Base-by-base conservation (phyloP, 2,329 filamentous ascomycete genomes). In the Fusarium protoensiforme region DNA sequence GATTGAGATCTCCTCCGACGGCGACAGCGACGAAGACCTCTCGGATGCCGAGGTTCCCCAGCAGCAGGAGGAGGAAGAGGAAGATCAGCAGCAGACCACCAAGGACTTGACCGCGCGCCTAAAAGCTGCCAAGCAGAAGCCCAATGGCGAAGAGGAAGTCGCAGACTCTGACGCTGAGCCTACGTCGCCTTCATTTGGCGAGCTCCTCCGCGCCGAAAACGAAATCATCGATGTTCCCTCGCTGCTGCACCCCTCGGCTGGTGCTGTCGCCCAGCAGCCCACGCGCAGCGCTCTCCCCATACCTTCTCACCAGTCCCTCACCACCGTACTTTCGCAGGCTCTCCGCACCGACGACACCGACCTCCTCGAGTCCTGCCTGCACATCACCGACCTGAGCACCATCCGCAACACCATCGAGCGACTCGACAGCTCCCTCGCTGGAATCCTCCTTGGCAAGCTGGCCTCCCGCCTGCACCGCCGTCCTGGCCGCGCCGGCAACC, bases 261-360 rank as follows among this genome's bases (percentile, higher is more conserved):
- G 69, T 67, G 77, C 73, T 53, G 73, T 82, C 41, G 77, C 82
- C 16, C 71, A 84, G 83, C 73, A 85, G 83, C 65, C 85, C 81
- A 71, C 85, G 51, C 82, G 83, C 79, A 85, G 85, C 68, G 82
- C 84, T 63, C 85, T 92, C 69, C 87, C 88, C 20, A 85, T 90
- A 22, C 93, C 92, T 14, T 92, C 91, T 14, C 92, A 93, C 67
- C 91, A 94, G 67, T 98, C 96, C 8, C 90, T 99, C 59, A 93
- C 93, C 56, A 98, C 94, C 7, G 94, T 98, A n/a, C 91, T 99
- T 68, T 92, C 95, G 16, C 96, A 98, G 83, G 94, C 96, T 7
- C 91, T 99, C 65, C 93, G 93, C 78, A 98, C 95, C 69, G 96
- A 98, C 83, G 96, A 99, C 84, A 89, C 90, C 71, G 92, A 93